Percentiles rank a stretch among this genome's conserved stretches.
Conservation (phyloP, 1,139 yeast genomes). For the Scheffersomyces cryptocercus region DNA sequence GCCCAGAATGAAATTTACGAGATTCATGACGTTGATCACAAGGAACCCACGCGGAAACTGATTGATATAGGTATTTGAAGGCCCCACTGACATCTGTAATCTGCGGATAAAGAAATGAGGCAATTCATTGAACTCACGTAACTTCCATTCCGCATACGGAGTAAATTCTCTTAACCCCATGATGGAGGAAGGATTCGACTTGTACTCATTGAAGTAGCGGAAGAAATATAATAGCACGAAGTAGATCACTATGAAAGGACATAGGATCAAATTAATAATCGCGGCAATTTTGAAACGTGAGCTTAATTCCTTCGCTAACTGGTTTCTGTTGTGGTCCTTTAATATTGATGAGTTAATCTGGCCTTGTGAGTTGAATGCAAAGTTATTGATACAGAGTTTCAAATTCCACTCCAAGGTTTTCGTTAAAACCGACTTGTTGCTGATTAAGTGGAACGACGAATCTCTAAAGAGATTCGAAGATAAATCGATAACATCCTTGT, state of each 20-base stretch:
- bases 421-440: constrained; percentile 55
- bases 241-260: constrained; percentile 85
- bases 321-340: constrained; percentile 69
- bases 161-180: constrained; percentile 84
- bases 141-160: constrained; percentile 92
- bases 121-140: constrained; percentile 89
- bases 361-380: constrained; percentile 80
- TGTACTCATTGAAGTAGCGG: constrained; percentile 89
- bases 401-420: constrained; percentile 93
- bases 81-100: constrained; percentile 70
- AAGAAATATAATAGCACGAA: constrained; percentile 82
- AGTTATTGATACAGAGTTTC: constrained; percentile 83
- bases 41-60: constrained; percentile 87
- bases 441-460: constrained; percentile 15
- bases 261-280: constrained; percentile 70
- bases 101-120: constrained; percentile 85
- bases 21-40: constrained; percentile 52
- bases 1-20: constrained; percentile 79
- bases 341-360: constrained; percentile 75
- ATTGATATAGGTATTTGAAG: constrained; percentile 81
- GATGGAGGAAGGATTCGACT: constrained; percentile 81
- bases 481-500: constrained; percentile 72
- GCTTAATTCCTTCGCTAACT: constrained; percentile 66
- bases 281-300: constrained; percentile 89
- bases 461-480: constrained; percentile 38